Evolutionary conservation across 1,139 yeast species (phyloP), one percentile per base, ranked within the genome.

Genomic region (Pichia sp.): DNA sequence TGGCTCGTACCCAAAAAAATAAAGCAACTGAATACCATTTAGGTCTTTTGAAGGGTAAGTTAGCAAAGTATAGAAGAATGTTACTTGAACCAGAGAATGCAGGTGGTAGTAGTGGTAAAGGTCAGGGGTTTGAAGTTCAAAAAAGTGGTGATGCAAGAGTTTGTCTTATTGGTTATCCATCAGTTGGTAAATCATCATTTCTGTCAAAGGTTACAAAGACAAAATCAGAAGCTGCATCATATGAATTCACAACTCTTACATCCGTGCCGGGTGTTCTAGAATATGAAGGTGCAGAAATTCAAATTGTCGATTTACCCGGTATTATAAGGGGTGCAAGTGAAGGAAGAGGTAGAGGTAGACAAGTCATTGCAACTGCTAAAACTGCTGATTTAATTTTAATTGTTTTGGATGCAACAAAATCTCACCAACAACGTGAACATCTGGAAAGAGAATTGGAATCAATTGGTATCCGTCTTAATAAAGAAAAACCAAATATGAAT

Each of bases 11-110:
- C 36, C 99, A 93, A 67, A 93, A 93, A 75, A 93, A 93, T 67
- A 93, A 93, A 72, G 99, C 99, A 59, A 93, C 99, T 1, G 98
- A 93, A 72, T 91, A 91, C 69, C 99, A 93, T 68, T 77, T 93
- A 64, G 98, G 99, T 59, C 79, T 91, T 41, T 74, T 93, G 53
- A 90, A 93, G 70, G 99, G 98, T 54, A 93, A 93, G 68, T 77
- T 93, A 48, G 99, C 99, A n/a, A 77, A 96, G 60, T 87, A 87
- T 64, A 81, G 98, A 63, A 84, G 95, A 64, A 96, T 91, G 73
- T 76, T 93, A 53, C 74, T 93, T 45, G 98, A 91, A 60, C 98
- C 97, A 16, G 85, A 88, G 51, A 87, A 93, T 2, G 87, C 93
- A 0, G 75, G 87, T 10, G 54, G 61, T 11, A 76, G 87, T 13